Evolutionary conservation across 495 filamentous ascomycete species (phyloP), one percentile per base, ranked within the genome.

Genomic region (Daldinia vernicosa): DNA sequence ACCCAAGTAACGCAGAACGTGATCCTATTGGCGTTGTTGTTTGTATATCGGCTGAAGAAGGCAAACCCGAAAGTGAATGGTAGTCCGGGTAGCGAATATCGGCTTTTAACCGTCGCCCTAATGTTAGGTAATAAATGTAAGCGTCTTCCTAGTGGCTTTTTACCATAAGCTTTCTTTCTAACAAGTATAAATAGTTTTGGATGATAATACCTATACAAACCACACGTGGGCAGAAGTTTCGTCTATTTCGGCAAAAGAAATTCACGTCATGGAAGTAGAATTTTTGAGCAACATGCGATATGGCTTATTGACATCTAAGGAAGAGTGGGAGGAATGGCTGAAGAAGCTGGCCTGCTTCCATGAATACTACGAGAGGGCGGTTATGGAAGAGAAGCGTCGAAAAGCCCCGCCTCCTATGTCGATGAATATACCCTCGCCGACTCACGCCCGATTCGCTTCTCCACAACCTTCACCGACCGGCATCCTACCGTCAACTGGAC

Each of bases 191-290:
- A 17, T 66, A 94, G 91, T 97, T 75, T 82, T 99, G 70, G 96
- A 99, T 76, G 96, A 99, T 75, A 99, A 98, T 78, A 98, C 96
- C 1, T 99, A 98, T 80, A 98, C 96, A 58, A 99, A 99, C 84
- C 97, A 98, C 84, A 98, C 96, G 1, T 99, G 96, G 96, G 95
- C 96, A 14, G 96, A 99, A 72, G 96, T 99, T 47, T 98, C 96
- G 26, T 91, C 93, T 17, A 97, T 99, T 65, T 91, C 92, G 4
- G 96, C 98, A 12, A 89, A 89, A 59, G 96, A 99, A 80, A 97
- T 99, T 45, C 96, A 99, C 76, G 89, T 98, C 40, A 99, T 99
- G 96, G 96, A 99, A 77, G 96, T 99, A 0, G 96, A 99, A 78
- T 99, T 99, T 74, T 84, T 99, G 63, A 97, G 95, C 84, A 98